Evolutionary conservation across 805 yeast species (phyloP).

Genomic region (Cyberlindnera sargentensis): DNA sequence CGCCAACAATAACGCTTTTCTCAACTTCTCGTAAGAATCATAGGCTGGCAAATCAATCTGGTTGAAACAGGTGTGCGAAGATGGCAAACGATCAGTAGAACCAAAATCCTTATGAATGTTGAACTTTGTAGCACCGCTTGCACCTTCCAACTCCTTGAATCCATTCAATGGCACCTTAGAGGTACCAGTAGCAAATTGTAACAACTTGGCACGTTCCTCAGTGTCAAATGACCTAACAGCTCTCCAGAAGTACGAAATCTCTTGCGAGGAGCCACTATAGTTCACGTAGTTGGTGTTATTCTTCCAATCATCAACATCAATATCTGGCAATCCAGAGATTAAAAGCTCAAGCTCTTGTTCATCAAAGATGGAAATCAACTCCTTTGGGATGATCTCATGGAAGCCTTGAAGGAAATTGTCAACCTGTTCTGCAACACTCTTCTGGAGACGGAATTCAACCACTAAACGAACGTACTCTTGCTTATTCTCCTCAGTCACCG

Average conservation of each 20-base stretch:
- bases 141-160: slow-evolving; percentile 82
- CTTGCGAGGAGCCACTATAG: slow-evolving; percentile 76
- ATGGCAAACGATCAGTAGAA: slow-evolving; percentile 76
- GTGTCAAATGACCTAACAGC: slow-evolving; percentile 90
- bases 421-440: slow-evolving; percentile 83
- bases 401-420: slow-evolving; percentile 80
- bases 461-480: slow-evolving; percentile 80
- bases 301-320: slow-evolving; percentile 95
- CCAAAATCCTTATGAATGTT: slow-evolving; percentile 89
- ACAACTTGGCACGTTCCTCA: slow-evolving; percentile 88
- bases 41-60: slow-evolving; percentile 92
- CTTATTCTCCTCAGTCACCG: slow-evolving; percentile 88
- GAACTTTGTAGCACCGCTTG: slow-evolving; percentile 78
- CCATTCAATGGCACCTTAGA: slow-evolving; percentile 94
- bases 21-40: slow-evolving; percentile 76
- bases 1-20: slow-evolving; percentile 76
- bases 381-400: slow-evolving; percentile 82
- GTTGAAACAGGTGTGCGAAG: slow-evolving; percentile 95
- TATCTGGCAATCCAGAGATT: slow-evolving; percentile 92
- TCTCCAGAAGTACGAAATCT: slow-evolving; percentile 96
- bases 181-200: slow-evolving; percentile 97
- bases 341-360: slow-evolving; percentile 92
- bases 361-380: slow-evolving; percentile 78
- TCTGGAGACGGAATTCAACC: slow-evolving; percentile 79
- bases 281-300: slow-evolving; percentile 75